These are phyloP conservation scores for Xylariaceae sp. DNA, from an alignment of 2,329 filamentous ascomycete genomes.

Conservation along the genomic window DNA sequence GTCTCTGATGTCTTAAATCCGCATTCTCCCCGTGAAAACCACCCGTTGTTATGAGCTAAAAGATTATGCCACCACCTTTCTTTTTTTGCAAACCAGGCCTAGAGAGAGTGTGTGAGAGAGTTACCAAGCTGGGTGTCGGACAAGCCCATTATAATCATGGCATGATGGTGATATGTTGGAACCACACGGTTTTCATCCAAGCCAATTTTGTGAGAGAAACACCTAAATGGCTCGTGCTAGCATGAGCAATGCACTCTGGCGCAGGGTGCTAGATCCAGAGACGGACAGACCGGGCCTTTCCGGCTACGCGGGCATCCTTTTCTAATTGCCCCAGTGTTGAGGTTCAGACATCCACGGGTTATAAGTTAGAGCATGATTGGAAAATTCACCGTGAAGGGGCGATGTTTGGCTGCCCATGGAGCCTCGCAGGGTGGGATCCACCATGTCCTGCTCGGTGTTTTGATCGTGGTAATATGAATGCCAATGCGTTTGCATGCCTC, in stretches of 20 bases:
- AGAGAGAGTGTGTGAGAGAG: no score
- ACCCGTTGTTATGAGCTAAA: constrained; percentile 13
- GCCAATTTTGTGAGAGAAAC: constrained; percentile 12
- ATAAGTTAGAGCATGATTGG: constrained; percentile 26
- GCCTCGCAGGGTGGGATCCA: constrained; percentile 30
- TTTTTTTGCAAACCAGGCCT: constrained; percentile 5
- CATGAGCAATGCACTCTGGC: constrained; percentile 9
- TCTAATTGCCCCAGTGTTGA: constrained; percentile 31
- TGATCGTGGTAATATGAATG: constrained; percentile 26
- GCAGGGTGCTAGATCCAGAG: not conserved
- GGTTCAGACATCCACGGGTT: constrained; percentile 28
- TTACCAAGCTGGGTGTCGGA: constrained; percentile 7
- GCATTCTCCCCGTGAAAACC: not conserved
- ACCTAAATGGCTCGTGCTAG: constrained; percentile 7
- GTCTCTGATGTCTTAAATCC: constrained; percentile 7
- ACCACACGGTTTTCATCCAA: constrained; percentile 10
- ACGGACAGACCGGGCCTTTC: not conserved
- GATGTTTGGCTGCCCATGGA: constrained; percentile 28
- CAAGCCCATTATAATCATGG: constrained; percentile 14
- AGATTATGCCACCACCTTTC: constrained; percentile 7
- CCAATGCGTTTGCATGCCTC: constrained; percentile 27
- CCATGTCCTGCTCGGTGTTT: constrained; percentile 28
- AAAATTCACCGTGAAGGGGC: constrained; percentile 25
- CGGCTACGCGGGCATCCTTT: constrained; percentile 5
- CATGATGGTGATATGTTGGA: constrained; percentile 5